Base-by-base conservation (phyloP, 208 protist species). In the Strigomonas culicis region DNA sequence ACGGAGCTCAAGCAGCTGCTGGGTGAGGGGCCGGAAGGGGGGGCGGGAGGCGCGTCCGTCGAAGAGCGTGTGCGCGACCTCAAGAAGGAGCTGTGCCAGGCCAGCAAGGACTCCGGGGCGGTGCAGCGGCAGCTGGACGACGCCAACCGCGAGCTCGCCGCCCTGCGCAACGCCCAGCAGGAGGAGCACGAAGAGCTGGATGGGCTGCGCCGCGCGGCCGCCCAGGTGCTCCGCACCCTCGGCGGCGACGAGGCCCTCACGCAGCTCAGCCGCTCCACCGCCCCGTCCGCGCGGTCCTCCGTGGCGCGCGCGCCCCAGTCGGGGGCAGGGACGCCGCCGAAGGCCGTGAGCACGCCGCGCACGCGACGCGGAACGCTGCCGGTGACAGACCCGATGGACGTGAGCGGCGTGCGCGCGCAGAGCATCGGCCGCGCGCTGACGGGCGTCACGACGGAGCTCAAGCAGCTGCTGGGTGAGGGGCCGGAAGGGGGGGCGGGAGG, bases 381-480 rank as follows among this genome's bases (percentile, higher is more conserved):
- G 32, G 10, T 10, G 39, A 44, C 10, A 17, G 13, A 1, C 11
- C 39, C 39, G 39, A 1, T 44, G 11, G 39, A 44, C 1, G 10
- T 15, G 8, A 15, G 19, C 15, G 39, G 15, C 19, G 3, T 44
- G 39, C 39, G 39, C 39, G 13, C 11, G 8, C 8, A 44, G 15
- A 15, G 19, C 15, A 6, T 44, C 13, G 13, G 39, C 15, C 8
- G 19, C 1, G 13, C 39, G 15, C 39, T 44, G 8, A 44, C 19
- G 15, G 39, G 15, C 15, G 13, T 44, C 13, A 17, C 13, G 10
- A 17, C 39, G 19, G 39, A 44, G 8, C 1, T 44, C 1, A 44
- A 44, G 30, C 60, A 65, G 43, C 60, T 65, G 22, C 30, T 49
- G 34, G 60, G 32, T 10, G 21, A 32, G 17, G 47, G 22, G 49